These are phyloP conservation scores for Pyricularia pennisetigena DNA, from an alignment of 2,329 filamentous ascomycete genomes.

Conservation along the genomic window DNA sequence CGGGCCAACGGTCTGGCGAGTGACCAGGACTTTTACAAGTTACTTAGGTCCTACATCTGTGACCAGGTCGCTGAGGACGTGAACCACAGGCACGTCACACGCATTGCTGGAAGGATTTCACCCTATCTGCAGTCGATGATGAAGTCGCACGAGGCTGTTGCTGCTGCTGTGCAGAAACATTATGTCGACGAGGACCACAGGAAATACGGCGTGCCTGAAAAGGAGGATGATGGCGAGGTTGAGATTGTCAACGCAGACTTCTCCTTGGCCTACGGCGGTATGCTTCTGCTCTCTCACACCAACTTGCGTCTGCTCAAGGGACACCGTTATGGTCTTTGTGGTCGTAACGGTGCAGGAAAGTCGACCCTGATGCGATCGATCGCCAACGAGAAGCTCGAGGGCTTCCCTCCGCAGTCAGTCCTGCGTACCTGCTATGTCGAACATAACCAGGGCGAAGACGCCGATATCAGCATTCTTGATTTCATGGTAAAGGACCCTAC, in stretches of 20 bases:
- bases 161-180: constrained; percentile 63
- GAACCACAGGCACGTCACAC: constrained; percentile 68
- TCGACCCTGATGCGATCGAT: constrained; percentile 99
- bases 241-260: constrained; percentile 98
- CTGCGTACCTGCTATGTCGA: constrained; percentile 96
- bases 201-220: constrained; percentile 73
- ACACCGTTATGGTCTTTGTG: constrained; percentile 93
- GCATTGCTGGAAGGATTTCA: constrained; percentile 57
- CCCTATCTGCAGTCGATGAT: constrained; percentile 71
- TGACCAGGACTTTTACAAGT: constrained; percentile 56
- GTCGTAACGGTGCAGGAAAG: constrained; percentile 94
- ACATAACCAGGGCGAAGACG: constrained; percentile 97
- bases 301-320: constrained; percentile 92
- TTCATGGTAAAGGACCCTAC: constrained; percentile 86
- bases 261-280: constrained; percentile 93
- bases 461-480: constrained; percentile 89
- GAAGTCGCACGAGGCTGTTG: constrained; percentile 53
- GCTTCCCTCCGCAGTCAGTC: constrained; percentile 86
- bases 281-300: constrained; percentile 92
- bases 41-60: constrained; percentile 64
- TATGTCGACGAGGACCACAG: constrained; percentile 79
- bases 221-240: constrained; percentile 83
- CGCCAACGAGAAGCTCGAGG: constrained; percentile 89
- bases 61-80: constrained; percentile 82
- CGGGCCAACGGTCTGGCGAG: constrained; percentile 48